Evolutionary conservation across 1,284 basidiomycete genomes (phyloP).

Genomic region (Cutaneotrichosporon dermatis): DNA sequence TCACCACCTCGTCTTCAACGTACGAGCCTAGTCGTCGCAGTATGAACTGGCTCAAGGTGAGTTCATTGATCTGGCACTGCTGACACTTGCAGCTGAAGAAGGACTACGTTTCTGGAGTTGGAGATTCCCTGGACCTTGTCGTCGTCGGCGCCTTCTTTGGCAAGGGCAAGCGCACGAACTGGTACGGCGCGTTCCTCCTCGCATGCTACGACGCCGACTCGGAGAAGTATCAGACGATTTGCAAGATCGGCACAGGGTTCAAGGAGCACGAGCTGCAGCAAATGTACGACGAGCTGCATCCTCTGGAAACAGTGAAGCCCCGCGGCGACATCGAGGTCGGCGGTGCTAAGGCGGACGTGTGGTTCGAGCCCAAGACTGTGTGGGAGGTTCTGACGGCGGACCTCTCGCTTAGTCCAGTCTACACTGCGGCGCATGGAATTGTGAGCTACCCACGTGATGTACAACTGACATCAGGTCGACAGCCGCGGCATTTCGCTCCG

Average conservation of each 20-base stretch:
- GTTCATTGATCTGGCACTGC: slow-evolving; percentile 5
- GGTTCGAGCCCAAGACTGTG: slow-evolving; percentile 91
- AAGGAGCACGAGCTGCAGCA: slow-evolving; percentile 80
- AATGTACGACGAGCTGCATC: slow-evolving; percentile 78
- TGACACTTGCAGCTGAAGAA: slow-evolving; percentile 74
- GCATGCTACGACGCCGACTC: slow-evolving; percentile 89
- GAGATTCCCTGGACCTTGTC: slow-evolving; percentile 94
- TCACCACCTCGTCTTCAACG: slow-evolving; percentile 80
- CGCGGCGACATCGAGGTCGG: slow-evolving; percentile 78
- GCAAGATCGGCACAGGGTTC: slow-evolving; percentile 99
- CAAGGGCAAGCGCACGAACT: slow-evolving; percentile 94
- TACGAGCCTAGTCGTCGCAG: slow-evolving; percentile 93
- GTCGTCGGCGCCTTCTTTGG: slow-evolving; percentile 96
- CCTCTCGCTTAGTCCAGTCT: slow-evolving; percentile 91
- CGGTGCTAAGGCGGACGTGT: slow-evolving; percentile 86
- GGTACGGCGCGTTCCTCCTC: slow-evolving; percentile 91
- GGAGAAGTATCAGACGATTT: slow-evolving; percentile 91
- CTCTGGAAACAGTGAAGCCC: slow-evolving; percentile 58
- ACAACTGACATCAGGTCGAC: slow-evolving; percentile 58
- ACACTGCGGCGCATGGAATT: slow-evolving; percentile 89
- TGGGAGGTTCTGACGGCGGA: slow-evolving; percentile 99
- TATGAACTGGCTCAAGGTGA: slow-evolving; percentile 97
- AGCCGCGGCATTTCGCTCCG: slow-evolving; percentile 87
- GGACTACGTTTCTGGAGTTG: slow-evolving; percentile 93
- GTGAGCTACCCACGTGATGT: slow-evolving; percentile 53